Conservation (phyloP, 2,329 filamentous ascomycete genomes). For the Penicillium digitatum region DNA sequence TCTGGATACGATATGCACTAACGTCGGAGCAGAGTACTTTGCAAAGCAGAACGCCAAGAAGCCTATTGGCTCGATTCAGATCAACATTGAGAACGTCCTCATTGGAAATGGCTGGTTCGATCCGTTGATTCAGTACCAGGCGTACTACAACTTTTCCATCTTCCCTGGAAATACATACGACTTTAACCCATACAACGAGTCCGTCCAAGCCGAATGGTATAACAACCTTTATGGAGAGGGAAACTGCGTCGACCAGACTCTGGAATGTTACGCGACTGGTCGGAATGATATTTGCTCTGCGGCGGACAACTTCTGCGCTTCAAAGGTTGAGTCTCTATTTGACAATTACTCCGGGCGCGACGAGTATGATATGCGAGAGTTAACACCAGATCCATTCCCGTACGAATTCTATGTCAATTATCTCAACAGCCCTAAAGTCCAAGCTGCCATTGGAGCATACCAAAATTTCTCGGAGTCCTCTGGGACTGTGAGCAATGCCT, state of each 20-base stretch:
- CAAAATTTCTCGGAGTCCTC: neutral
- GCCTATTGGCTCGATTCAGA: neutral
- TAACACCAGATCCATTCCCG: neutral
- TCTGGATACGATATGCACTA: neutral
- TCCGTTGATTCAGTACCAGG: conserved; percentile 37
- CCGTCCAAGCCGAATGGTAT: neutral
- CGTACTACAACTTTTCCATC: conserved; percentile 40
- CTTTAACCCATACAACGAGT: conserved; percentile 19
- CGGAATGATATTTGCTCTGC: neutral
- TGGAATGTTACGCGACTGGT: neutral
- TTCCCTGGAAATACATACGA: conserved; percentile 38
- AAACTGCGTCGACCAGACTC: neutral
- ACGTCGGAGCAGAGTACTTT: neutral
- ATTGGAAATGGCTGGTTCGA: conserved; percentile 43
- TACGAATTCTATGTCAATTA: conserved; percentile 1
- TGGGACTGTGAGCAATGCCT: neutral
- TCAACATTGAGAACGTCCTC: conserved; percentile 29
- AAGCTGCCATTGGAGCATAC: neutral
- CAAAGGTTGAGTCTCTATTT: neutral
- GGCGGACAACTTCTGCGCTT: neutral
- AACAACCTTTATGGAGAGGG: conserved; percentile 2
- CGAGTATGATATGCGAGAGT: conserved; percentile 2
- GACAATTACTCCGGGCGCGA: neutral
- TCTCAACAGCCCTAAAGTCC: neutral
- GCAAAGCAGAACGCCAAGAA: neutral